These are phyloP conservation scores for Ceratocystis alfenasii DNA, from an alignment of 2,329 filamentous ascomycete genomes.

Conservation along the genomic window DNA sequence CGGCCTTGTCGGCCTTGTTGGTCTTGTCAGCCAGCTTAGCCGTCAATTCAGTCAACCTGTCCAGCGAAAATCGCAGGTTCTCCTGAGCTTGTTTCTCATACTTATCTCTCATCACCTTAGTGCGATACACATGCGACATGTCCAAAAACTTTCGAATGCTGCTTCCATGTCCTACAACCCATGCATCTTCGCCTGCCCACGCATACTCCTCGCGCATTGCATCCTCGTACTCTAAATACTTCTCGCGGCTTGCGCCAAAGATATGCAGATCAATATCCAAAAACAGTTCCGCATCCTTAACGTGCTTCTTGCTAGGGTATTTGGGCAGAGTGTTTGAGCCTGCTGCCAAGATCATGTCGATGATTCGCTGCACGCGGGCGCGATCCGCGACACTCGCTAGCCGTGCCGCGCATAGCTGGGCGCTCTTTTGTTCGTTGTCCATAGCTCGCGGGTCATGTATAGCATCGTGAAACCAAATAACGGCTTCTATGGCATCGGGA, in stretches of 20 bases:
- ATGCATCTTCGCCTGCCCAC: conserved; percentile 17
- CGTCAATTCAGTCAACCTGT: background rate
- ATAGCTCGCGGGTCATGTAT: conserved; percentile 17
- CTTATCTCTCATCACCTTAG: conserved; percentile 16
- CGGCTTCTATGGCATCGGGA: conserved; percentile 17
- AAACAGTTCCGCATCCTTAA: conserved; percentile 21
- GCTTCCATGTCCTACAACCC: conserved; percentile 9
- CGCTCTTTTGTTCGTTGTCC: conserved; percentile 29
- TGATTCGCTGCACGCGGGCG: conserved; percentile 14
- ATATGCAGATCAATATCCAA: conserved; percentile 21
- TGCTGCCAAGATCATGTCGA: conserved; percentile 18
- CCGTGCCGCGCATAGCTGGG: conserved; percentile 22
- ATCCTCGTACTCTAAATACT: conserved; percentile 19
- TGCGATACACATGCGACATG: conserved; percentile 15
- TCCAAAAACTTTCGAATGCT: conserved; percentile 14
- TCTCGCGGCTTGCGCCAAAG: conserved; percentile 10
- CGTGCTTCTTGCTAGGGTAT: conserved; percentile 10
- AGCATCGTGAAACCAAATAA: conserved; percentile 22
- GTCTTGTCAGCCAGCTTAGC: background rate
- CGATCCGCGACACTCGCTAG: conserved; percentile 4
- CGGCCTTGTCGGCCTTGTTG: background rate
- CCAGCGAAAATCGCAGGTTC: conserved; percentile 5
- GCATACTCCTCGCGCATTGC: conserved; percentile 21
- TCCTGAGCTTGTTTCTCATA: conserved; percentile 13
- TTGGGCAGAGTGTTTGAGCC: conserved; percentile 14